Conservation (phyloP, 75 land plant genomes). For the Cupressus sempervirens region DNA sequence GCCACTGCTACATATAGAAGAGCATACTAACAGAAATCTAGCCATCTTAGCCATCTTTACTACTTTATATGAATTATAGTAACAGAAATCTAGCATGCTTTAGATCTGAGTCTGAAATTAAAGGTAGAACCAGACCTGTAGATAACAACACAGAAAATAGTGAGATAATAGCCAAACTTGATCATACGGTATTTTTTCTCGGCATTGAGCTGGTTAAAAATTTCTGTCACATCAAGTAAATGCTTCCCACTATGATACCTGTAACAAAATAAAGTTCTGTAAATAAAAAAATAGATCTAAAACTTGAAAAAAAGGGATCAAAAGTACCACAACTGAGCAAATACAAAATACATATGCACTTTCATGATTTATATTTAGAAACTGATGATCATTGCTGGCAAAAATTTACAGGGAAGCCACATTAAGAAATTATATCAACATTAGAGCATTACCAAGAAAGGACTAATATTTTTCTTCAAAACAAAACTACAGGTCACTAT, state of each 20-base stretch:
- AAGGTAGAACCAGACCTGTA: conserved; percentile 42
- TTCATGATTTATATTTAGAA: not conserved
- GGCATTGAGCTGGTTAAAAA: conserved; percentile 48
- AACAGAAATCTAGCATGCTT: not conserved
- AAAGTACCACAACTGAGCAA: not conserved
- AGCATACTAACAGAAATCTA: no score
- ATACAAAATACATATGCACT: not conserved
- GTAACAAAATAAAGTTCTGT: conserved; percentile 1
- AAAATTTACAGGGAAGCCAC: not conserved
- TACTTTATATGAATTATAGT: not conserved
- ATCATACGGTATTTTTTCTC: conserved; percentile 72
- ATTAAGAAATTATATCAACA: conserved; percentile 4
- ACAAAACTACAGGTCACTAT: not conserved
- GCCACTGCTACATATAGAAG: not conserved
- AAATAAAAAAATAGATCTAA: not conserved
- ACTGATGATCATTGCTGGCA: not conserved
- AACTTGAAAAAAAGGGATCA: not conserved
- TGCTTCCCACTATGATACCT: conserved; percentile 59
- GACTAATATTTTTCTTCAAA: not conserved
- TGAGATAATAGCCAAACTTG: conserved; percentile 66
- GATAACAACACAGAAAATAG: conserved; percentile 45
- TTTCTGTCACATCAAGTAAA: conserved; percentile 85
- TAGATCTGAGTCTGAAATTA: not conserved
- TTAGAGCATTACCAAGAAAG: not conserved
- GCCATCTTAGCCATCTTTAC: not conserved